These are phyloP conservation scores for Vaccinium macrocarpon DNA, from an alignment of 148 eudicot species.

Conservation along the genomic window DNA sequence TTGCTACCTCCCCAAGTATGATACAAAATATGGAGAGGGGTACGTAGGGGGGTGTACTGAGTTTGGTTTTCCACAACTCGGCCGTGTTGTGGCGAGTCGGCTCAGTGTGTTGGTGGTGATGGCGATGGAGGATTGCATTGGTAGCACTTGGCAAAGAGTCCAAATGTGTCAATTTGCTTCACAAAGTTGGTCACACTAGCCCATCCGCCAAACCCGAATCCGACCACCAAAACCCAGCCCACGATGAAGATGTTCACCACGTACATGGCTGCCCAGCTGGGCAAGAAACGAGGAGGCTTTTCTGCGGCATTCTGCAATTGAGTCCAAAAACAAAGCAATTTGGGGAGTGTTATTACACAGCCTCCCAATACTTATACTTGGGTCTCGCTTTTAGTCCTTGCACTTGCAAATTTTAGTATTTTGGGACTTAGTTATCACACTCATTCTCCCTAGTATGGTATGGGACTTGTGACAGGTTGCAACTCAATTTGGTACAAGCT, in stretches of 20 bases:
- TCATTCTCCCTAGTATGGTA: too few species aligned
- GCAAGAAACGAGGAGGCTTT: constrained; percentile 71
- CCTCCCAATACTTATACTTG: too few species aligned
- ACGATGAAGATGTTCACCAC: constrained; percentile 58
- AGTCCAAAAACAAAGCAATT: too few species aligned
- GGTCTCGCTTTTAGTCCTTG: too few species aligned
- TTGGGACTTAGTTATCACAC: too few species aligned
- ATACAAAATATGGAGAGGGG: constrained; percentile 27
- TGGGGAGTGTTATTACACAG: too few species aligned
- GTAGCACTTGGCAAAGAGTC: constrained; percentile 84
- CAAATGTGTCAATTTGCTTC: constrained; percentile 69
- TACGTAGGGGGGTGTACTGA: not conserved
- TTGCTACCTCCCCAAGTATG: constrained; percentile 26
- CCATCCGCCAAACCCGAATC: constrained; percentile 94
- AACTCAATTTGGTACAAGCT: too few species aligned
- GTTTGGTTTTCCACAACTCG: not conserved
- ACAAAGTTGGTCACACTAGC: constrained; percentile 80
- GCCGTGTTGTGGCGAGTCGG: not conserved
- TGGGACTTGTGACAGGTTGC: too few species aligned
- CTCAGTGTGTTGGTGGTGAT: constrained; percentile 24
- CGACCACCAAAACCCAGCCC: constrained; percentile 64
- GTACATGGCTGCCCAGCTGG: constrained; percentile 80
- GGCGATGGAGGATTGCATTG: constrained; percentile 54
- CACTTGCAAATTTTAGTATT: too few species aligned
- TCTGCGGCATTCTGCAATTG: constrained; percentile 72